Conservation (phyloP, 345 rosid species). For the Nasturtium officinale region DNA sequence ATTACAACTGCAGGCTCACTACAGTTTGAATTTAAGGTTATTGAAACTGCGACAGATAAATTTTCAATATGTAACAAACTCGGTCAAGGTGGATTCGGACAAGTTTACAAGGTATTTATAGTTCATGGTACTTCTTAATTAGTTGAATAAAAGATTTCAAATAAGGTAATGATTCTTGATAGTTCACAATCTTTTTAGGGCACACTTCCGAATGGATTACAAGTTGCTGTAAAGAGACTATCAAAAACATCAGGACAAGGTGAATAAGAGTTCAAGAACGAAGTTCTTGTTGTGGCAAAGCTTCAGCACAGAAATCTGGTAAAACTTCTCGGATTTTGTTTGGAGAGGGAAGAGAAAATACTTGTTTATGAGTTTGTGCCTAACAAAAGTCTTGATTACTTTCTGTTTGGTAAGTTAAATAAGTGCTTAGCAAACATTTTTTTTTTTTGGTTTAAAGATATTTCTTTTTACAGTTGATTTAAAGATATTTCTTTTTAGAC, state of each 20-base stretch:
- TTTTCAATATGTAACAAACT: constrained; percentile 55
- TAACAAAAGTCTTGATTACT: constrained; percentile 63
- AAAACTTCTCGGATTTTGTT: constrained; percentile 56
- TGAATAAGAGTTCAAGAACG: constrained; percentile 60
- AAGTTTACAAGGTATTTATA: constrained; percentile 58
- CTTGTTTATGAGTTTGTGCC: constrained; percentile 63
- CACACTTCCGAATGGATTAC: constrained; percentile 41
- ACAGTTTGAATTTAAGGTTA: constrained; percentile 47
- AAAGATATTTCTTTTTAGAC: neutral
- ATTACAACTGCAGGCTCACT: constrained; percentile 47
- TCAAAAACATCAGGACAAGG: constrained; percentile 64
- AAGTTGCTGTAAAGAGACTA: constrained; percentile 67
- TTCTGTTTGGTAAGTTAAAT: constrained; percentile 53
- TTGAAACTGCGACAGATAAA: constrained; percentile 54
- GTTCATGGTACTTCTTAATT: constrained; percentile 5
- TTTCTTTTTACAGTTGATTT: too few relatives aligned
- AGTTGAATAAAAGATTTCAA: neutral
- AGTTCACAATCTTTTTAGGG: constrained; percentile 17
- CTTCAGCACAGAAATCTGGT: constrained; percentile 68
- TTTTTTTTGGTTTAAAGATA: too few relatives aligned
- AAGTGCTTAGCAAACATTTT: neutral
- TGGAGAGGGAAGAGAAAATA: constrained; percentile 52
- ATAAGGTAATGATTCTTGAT: neutral
- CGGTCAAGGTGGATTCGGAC: constrained; percentile 75
- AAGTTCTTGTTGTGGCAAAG: constrained; percentile 54